phyloP scores from a whole-genome alignment of 129 eudicot species.

The Lactuca sativa region DNA sequence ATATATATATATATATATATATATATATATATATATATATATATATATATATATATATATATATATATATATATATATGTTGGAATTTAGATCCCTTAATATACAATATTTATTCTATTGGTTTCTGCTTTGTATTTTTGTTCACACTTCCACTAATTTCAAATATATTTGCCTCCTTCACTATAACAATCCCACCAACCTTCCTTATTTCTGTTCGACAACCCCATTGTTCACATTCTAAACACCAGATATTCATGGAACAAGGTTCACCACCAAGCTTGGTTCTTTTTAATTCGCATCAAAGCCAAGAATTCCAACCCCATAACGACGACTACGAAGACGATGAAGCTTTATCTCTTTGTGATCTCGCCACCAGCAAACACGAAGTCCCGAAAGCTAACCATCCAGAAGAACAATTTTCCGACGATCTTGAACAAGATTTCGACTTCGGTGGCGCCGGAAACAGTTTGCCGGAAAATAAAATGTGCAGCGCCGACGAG shows the following conservation, averaged over 20 bases:
- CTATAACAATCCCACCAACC: conserved; percentile 13
- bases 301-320: conserved; percentile 10
- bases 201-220: background rate
- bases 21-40: too few relatives aligned
- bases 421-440: conserved; percentile 21
- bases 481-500: conserved; percentile 84
- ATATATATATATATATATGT: too few relatives aligned
- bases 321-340: conserved; percentile 32
- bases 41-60: too few relatives aligned
- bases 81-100: background rate
- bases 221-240: conserved; percentile 7
- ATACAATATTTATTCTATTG: background rate
- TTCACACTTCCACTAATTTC: conserved; percentile 9
- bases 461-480: conserved; percentile 24
- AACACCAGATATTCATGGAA: conserved; percentile 8
- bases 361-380: conserved; percentile 49
- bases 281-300: background rate
- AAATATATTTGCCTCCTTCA: conserved; percentile 25
- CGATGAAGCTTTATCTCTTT: conserved; percentile 64
- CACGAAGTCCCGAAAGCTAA: background rate
- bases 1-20: too few relatives aligned
- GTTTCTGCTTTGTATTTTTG: background rate
- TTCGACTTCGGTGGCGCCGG: conserved; percentile 56
- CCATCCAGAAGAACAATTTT: background rate
- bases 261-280: background rate